Evolutionary conservation across 2,329 filamentous ascomycete species (phyloP), one percentile per base, ranked within the genome.

Genomic region (Aspergillus unguis): DNA sequence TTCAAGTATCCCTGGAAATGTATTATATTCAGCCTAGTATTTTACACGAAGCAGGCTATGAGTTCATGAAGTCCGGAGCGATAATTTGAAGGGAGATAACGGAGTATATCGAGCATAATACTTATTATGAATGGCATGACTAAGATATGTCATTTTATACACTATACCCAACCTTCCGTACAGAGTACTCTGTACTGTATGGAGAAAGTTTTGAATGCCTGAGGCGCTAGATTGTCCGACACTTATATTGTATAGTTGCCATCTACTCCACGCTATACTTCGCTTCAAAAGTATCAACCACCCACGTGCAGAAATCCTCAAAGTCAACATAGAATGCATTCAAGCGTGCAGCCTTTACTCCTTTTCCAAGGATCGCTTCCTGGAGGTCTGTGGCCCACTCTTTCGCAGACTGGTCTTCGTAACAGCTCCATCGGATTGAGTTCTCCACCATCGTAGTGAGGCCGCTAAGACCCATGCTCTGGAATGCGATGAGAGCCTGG

Each of bases 241-340:
- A 23, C 11, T 42, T 23, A 32, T n/a, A 6, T 9, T 11, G 23
- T 27, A 33, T 23, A 17, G 48, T 6, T 5, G 9, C 26, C 17
- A n/a, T 41, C 28, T 36, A 45, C 7, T 28, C 36, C n/a, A n/a
- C 6, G 6, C 10, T 28, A 51, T 46, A 51, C 23, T 35, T 45
- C n/a, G 8, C 49, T 33, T 65, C 81, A 75, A 82, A 95, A 73
- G 95, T 88, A 35, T 85, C 78, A 7, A 96, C 87, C 41, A 97
- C 79, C 91, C 91, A 96, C 49, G 90, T 79, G 66, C 92, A 97
- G 67, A 94, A 97, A 65, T 83, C 80, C 76, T 97, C 92, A 84
- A 92, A 97, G 60, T 88, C 83, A 33, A 83, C 74, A 45, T 83
- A 81, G 90, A 92, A 96, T 69, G 92, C 80, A 68, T 84, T 84